Evolutionary conservation across 371 early-diverging fungal genomes (phyloP), one percentile per base, ranked within the genome.

Genomic region (Apophysomyces elegans): DNA sequence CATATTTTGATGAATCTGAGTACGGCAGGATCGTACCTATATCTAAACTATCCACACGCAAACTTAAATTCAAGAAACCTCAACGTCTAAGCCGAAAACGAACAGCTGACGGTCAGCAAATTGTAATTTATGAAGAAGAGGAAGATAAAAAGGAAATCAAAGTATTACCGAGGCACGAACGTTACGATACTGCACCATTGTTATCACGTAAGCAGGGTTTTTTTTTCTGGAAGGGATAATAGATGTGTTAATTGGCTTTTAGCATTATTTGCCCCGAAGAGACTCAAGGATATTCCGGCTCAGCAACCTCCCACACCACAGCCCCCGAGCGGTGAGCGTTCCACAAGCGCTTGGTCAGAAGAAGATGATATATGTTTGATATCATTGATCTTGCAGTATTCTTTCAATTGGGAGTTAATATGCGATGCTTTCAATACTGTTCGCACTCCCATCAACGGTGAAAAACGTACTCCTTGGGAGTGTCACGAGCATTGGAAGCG

Each of bases 301-400:
- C 74, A 47, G 50, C 84, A 65, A 69, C 84, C 74, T 66, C 78
- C 69, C 37, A 80, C 74, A 35, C 87, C 85, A 13, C 71, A 63
- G 26, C 76, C 80, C 9, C n/a, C 60, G 68, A 44, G 59, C 46
- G 16, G 62, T 62, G 21, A 61, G 46, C 13, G 64, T 67, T 61
- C 73, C 50, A 37, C 67, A 14, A 58, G 72, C 37, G 65, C 64
- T n/a, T 93, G 93, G 93, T 78, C 84, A 0, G 74, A 77, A 37
- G 92, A 91, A 12, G 93, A 93, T 65, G 91, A 93, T 59, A 74
- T 87, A 4, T 77, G 84, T 43, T 71, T 93, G 50, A 80, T 85
- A 39, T 70, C 74, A 14, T 69, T 90, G 35, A 86, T 88, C 58
- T 61, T 78, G 37, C 81, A 85, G 13, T 88, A 84, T 64, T 78